Conservation (phyloP, 345 rosid species). For the Syzygium aromaticum region DNA sequence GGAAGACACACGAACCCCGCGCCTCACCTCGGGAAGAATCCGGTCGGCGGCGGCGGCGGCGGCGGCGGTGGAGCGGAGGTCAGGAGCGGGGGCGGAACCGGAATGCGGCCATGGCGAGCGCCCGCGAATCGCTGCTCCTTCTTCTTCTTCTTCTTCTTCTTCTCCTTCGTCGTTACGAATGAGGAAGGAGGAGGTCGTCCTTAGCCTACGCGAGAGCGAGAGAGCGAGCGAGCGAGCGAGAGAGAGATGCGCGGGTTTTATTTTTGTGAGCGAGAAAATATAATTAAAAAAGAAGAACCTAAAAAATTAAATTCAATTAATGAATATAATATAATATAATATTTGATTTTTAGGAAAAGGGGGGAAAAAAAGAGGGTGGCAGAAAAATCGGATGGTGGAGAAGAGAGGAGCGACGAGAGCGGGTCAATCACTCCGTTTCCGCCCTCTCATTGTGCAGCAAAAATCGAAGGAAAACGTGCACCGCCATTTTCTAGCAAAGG, state of each 20-base stretch:
- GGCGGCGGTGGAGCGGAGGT: neutral
- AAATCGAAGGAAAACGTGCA: too few relatives aligned
- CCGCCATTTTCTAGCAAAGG: too few relatives aligned
- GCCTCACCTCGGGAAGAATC: neutral
- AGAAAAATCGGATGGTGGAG: neutral
- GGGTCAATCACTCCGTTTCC: neutral
- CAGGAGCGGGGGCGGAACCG: neutral
- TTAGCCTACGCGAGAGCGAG: neutral
- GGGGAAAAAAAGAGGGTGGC: rapidly evolving
- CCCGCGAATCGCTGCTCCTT: neutral
- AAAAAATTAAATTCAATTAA: too few relatives aligned
- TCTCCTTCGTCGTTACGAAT: too few relatives aligned
- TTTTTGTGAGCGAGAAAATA: neutral
- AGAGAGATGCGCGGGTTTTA: neutral
- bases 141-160: neutral
- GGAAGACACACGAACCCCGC: too few relatives aligned
- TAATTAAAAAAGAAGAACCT: neutral
- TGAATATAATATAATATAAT: too few relatives aligned
- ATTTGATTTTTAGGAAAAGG: rapidly evolving
- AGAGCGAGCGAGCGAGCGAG: neutral
- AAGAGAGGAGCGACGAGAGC: neutral
- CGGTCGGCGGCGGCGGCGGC: neutral
- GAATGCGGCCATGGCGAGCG: neutral
- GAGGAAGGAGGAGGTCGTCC: neutral
- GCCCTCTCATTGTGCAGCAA: neutral